Evolutionary conservation across 2,329 filamentous ascomycete species (phyloP), one percentile per base, ranked within the genome.

Genomic region (Verticillium dahliae): DNA sequence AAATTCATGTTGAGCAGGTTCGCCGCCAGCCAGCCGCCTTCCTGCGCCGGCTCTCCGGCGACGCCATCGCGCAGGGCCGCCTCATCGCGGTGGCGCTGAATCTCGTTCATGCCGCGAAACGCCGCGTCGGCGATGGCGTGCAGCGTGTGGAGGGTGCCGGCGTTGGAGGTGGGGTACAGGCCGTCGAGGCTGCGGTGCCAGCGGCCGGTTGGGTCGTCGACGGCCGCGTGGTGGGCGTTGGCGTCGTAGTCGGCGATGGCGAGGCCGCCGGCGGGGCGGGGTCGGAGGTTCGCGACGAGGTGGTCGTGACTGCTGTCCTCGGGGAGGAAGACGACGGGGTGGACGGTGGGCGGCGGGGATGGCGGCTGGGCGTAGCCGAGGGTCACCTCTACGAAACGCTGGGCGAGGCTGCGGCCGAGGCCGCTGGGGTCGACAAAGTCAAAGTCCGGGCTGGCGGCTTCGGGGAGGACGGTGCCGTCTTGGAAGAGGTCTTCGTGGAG

Each of bases 361-460:
- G 68, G 65, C 1, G 76, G 76, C 62, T 80, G 78, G 56, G 68
- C 64, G 38, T 77, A 67, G 34, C 78, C 78, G 62, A 68, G 73
- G 38, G 73, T 74, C 4, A 80, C 76, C 64, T 81, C 78, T 60
- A 80, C 77, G 62, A 81, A 81, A 57, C 78, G 78, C 67, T 80
- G 76, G 27, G 77, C 76, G 22, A 80, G 60, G 61, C 69, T 72
- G 50, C 78, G 74, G 11, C 71, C 71, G 31, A 78, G 71, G 2
- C 74, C 72, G 59, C 75, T 74, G 6, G 78, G 78, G 63, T 81
- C 79, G 33, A 67, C 64, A 41, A 78, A 66, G 66, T 81, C 78
- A 60, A 79, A 78, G 3, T 71, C 71, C 1, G 61, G 64, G 13
- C 50, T 33, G 15, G 58, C 60, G 66, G 80, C 71, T 1, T 60